Percentiles rank a stretch among this genome's conserved stretches.
Evolutionary conservation across 495 filamentous ascomycete species (phyloP).

Genomic region (Venustampulla echinocandica): DNA sequence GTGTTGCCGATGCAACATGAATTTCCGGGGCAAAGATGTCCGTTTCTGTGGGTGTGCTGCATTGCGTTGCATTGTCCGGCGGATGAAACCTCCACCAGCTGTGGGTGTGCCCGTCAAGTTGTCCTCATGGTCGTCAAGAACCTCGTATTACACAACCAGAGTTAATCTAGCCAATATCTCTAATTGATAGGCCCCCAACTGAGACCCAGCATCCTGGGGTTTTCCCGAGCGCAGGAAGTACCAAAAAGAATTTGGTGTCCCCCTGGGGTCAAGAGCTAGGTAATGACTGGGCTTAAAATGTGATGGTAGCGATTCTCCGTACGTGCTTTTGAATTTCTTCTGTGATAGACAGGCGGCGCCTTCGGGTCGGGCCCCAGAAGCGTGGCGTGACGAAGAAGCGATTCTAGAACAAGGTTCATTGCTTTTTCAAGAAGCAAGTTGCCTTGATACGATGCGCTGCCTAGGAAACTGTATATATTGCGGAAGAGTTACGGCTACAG

Average conservation of each 20-base stretch:
- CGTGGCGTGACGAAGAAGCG: not conserved
- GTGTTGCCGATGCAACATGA: too few species aligned
- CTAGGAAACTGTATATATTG: not conserved
- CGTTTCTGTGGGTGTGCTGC: too few species aligned
- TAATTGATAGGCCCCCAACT: too few species aligned
- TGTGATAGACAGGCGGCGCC: not conserved
- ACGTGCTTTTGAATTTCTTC: not conserved
- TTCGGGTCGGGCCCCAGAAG: not conserved
- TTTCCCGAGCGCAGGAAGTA: not conserved
- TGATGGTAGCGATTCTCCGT: not conserved
- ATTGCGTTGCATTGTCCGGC: too few species aligned
- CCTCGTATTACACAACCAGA: too few species aligned
- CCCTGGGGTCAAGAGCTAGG: not conserved
- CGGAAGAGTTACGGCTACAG: too few species aligned
- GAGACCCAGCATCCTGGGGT: too few species aligned
- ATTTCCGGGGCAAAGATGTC: too few species aligned
- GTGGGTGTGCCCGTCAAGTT: too few species aligned
- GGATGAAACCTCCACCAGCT: too few species aligned
- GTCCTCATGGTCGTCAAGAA: too few species aligned
- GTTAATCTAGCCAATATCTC: too few species aligned
- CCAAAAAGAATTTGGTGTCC: not conserved
- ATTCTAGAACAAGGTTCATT: slow-evolving; percentile 1
- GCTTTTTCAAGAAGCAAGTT: not conserved
- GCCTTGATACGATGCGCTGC: not conserved
- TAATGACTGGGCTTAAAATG: not conserved